Conservation (phyloP, 2,329 filamentous ascomycete species). For the Canariomyces notabilis region DNA sequence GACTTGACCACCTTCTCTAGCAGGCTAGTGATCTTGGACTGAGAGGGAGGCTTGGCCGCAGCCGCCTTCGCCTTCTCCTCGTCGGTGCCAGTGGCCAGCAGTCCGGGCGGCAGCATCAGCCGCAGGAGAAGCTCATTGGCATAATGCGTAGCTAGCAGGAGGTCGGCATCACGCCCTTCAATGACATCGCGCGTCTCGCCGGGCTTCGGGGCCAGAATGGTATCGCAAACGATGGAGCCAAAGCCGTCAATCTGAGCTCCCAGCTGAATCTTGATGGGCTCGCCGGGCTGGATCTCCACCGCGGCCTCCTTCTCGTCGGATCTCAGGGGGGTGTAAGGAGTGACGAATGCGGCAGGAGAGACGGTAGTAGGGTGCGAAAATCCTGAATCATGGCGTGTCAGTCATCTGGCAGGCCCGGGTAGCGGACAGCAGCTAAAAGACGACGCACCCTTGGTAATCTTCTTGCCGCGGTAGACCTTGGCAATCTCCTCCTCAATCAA, state of each 20-base stretch:
- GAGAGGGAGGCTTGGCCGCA: conserved; percentile 74
- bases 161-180: conserved; percentile 74
- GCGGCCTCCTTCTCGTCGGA: conserved; percentile 82
- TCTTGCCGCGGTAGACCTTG: conserved; percentile 99
- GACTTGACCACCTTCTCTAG: conserved; percentile 87
- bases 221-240: conserved; percentile 92
- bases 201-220: conserved; percentile 65
- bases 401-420: conserved; percentile 4
- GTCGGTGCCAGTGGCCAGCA: conserved; percentile 75
- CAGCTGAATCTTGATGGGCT: conserved; percentile 96
- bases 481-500: conserved; percentile 86
- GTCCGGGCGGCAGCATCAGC: conserved; percentile 84
- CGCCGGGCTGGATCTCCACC: conserved; percentile 72
- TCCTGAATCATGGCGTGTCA: conserved; percentile 43
- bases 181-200: conserved; percentile 59
- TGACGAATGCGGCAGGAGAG: conserved; percentile 89
- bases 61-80: conserved; percentile 94
- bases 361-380: conserved; percentile 92
- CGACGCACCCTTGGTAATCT: conserved; percentile 76
- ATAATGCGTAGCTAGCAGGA: conserved; percentile 87
- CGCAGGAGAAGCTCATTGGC: conserved; percentile 92
- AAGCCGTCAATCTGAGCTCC: conserved; percentile 98
- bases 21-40: conserved; percentile 79
- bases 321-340: conserved; percentile 88
- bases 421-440: not conserved